phyloP scores from a whole-genome alignment of 2,329 filamentous ascomycete species.

The Keithomyces neogunnii region DNA sequence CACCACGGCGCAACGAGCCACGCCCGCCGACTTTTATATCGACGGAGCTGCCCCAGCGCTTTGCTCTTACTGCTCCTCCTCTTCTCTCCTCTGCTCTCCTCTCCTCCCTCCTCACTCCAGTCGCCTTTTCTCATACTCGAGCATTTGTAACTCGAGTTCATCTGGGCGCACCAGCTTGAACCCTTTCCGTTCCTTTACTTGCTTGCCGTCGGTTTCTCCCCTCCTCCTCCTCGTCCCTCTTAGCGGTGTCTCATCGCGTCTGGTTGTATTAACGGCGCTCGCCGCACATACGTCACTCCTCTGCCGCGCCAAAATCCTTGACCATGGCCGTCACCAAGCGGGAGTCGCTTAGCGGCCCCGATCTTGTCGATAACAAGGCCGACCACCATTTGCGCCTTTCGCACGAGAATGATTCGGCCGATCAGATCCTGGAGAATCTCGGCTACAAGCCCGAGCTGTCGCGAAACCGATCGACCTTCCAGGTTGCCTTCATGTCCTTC shows the following conservation, averaged over 20 bases:
- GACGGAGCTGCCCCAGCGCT: neutral
- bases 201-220: too few relatives aligned
- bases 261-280: neutral
- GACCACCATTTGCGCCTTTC: conserved; percentile 15
- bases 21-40: neutral
- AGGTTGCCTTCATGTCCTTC: conserved; percentile 70
- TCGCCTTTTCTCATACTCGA: neutral
- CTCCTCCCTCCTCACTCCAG: neutral
- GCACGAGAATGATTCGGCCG: conserved; percentile 37
- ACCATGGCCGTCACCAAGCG: conserved; percentile 14
- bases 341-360: conserved; percentile 13
- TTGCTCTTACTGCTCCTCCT: neutral
- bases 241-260: neutral
- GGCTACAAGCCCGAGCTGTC: conserved; percentile 59
- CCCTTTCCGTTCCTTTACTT: neutral
- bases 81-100: neutral
- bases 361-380: conserved; percentile 18
- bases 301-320: neutral
- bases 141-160: neutral
- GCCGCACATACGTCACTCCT: too few relatives aligned
- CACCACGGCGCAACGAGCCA: too few relatives aligned
- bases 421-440: conserved; percentile 54
- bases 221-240: neutral
- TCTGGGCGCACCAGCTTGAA: neutral
- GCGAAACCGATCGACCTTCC: conserved; percentile 57